A percentile compares a stretch with the other conserved stretches of the same genome.
Conservation (phyloP, 306 rosid species). For the Castanea crenata region DNA sequence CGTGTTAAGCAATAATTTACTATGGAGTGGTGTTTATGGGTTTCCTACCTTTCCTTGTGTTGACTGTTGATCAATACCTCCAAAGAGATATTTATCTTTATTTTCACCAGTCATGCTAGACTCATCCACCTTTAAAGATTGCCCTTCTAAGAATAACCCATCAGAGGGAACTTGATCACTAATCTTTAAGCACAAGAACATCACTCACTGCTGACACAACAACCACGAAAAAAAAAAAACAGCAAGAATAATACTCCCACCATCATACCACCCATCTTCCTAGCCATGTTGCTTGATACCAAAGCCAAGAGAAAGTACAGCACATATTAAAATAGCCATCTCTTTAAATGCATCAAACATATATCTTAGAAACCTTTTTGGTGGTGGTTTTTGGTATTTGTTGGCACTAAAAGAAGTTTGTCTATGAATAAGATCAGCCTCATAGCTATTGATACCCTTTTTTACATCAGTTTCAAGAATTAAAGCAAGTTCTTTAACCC, state of each 20-base stretch:
- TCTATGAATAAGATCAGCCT: conserved; percentile 4
- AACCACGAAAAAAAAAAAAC: conserved; percentile 1
- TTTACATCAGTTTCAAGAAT: not conserved
- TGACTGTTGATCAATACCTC: no score
- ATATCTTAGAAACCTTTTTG: conserved; percentile 7
- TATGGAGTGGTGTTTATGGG: no score
- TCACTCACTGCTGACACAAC: conserved; percentile 23
- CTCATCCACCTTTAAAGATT: conserved; percentile 24
- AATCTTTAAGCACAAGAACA: conserved; percentile 17
- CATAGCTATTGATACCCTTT: not conserved
- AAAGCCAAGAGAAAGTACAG: conserved; percentile 11
- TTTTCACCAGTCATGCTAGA: conserved; percentile 29
- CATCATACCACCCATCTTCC: conserved; percentile 29
- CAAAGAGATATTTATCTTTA: no score
- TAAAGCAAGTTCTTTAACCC: not conserved
- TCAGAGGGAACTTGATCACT: conserved; percentile 27
- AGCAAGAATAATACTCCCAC: conserved; percentile 21
- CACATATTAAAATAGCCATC: conserved; percentile 13
- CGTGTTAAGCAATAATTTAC: no score
- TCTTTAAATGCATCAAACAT: conserved; percentile 23
- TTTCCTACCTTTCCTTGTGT: no score
- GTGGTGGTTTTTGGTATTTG: not conserved
- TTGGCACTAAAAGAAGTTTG: not conserved
- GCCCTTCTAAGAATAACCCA: conserved; percentile 20
- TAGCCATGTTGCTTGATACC: conserved; percentile 26